Evolutionary conservation across 495 filamentous ascomycete species (phyloP).

Genomic region (Viridothelium virens): DNA sequence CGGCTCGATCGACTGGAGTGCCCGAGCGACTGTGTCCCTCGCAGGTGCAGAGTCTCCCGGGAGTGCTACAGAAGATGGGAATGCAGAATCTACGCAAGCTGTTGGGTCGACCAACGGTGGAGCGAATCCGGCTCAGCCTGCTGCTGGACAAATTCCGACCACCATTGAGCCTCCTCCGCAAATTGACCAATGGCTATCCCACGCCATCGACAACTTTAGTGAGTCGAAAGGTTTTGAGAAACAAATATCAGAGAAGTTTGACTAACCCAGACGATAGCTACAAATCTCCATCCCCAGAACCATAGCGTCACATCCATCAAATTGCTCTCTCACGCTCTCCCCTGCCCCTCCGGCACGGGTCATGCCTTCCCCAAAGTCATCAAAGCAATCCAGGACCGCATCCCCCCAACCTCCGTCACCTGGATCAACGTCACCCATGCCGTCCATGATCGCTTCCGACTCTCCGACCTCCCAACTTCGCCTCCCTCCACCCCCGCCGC

Average conservation of each 20-base stretch:
- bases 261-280: background rate
- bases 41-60: slow-evolving; percentile 26
- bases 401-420: slow-evolving; percentile 39
- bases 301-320: slow-evolving; percentile 39
- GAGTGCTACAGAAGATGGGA: slow-evolving; percentile 23
- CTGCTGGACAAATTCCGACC: slow-evolving; percentile 9
- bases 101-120: background rate
- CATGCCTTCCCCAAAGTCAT: slow-evolving; percentile 49
- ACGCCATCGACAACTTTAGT: slow-evolving; percentile 1
- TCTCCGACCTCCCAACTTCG: slow-evolving; percentile 54
- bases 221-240: slow-evolving; percentile 14
- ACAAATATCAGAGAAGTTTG: background rate
- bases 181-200: slow-evolving; percentile 7
- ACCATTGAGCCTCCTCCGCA: background rate
- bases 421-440: slow-evolving; percentile 60
- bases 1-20: slow-evolving; percentile 25
- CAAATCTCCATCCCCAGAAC: slow-evolving; percentile 6
- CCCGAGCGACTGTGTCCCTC: slow-evolving; percentile 22
- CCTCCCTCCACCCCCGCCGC: slow-evolving; percentile 52
- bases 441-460: slow-evolving; percentile 54
- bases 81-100: background rate
- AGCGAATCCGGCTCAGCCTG: background rate
- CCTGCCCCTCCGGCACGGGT: slow-evolving; percentile 46
- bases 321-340: slow-evolving; percentile 55
- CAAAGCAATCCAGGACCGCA: slow-evolving; percentile 45